phyloP scores from a whole-genome alignment of 2,329 filamentous ascomycete genomes.

The Coniochaeta sp. region DNA sequence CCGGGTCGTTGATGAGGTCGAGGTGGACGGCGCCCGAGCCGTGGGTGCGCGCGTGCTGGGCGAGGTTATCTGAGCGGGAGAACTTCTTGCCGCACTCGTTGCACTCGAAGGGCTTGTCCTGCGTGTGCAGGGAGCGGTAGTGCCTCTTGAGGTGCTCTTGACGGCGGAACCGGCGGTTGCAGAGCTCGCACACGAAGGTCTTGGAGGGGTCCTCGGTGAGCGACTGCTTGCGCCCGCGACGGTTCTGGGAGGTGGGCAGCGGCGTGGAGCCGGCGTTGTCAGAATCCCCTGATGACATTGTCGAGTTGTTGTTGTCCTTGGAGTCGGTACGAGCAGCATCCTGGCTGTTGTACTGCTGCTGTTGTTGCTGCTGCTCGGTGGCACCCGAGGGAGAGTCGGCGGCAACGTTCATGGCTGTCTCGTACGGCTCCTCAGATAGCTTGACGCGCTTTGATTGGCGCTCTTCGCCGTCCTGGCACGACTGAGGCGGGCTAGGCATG shows the following conservation, averaged over 20 bases:
- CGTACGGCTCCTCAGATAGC: constrained; percentile 36
- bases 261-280: constrained; percentile 28
- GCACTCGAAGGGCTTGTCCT: constrained; percentile 98
- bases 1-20: constrained; percentile 72
- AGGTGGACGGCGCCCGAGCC: constrained; percentile 85
- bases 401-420: constrained; percentile 36
- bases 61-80: constrained; percentile 93
- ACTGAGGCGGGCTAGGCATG: constrained; percentile 58
- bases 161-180: constrained; percentile 93
- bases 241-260: constrained; percentile 60
- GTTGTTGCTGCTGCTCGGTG: constrained; percentile 28
- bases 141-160: constrained; percentile 99
- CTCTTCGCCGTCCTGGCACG: constrained; percentile 38
- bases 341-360: constrained; percentile 20
- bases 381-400: constrained; percentile 27
- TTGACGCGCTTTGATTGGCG: constrained; percentile 53
- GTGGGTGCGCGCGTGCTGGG: constrained; percentile 92
- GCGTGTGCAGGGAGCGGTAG: constrained; percentile 95
- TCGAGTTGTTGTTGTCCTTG: constrained; percentile 25
- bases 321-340: constrained; percentile 23
- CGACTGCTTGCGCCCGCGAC: constrained; percentile 96
- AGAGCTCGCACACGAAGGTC: constrained; percentile 94
- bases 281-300: constrained; percentile 22
- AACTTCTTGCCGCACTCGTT: constrained; percentile 98
- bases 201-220: constrained; percentile 96